A percentile compares a stretch with the other conserved stretches of the same genome.
phyloP scores from a whole-genome alignment of 305 asterid genomes.

The Rubia tinctorum region DNA sequence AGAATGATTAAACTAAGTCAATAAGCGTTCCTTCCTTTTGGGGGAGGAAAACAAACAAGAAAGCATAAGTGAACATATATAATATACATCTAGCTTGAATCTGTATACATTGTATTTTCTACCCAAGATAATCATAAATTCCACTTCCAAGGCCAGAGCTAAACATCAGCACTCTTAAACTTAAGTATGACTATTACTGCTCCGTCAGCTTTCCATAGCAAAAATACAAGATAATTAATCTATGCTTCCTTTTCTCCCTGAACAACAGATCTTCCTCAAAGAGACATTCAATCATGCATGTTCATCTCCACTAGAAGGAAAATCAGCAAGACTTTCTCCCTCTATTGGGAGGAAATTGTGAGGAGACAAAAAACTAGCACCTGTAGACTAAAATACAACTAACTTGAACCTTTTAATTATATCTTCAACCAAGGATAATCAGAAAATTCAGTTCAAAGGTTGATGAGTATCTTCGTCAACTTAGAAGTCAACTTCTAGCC shows the following conservation, averaged over 20 bases:
- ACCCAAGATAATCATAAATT: not conserved
- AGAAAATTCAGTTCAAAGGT: too few species aligned
- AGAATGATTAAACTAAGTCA: not conserved
- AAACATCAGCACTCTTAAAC: not conserved
- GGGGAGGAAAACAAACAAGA: not conserved
- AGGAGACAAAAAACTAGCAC: too few species aligned
- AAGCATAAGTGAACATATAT: not conserved
- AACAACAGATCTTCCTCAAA: not conserved
- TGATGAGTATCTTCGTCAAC: too few species aligned
- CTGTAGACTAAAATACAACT: not conserved
- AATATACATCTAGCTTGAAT: not conserved
- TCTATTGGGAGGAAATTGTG: too few species aligned
- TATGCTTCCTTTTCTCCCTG: not conserved
- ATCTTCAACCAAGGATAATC: conserved; percentile 1
- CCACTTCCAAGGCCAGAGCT: not conserved
- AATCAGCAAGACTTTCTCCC: too few species aligned
- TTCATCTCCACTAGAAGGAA: not conserved
- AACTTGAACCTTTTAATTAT: not conserved
- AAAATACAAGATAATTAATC: too few species aligned
- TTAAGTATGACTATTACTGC: not conserved
- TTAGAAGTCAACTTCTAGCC: not conserved
- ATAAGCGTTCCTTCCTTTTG: not conserved
- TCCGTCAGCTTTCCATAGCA: too few species aligned
- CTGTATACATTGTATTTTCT: not conserved
- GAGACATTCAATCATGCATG: not conserved